Base-by-base conservation (phyloP, 495 filamentous ascomycete genomes). In the Talaromyces adpressus region DNA sequence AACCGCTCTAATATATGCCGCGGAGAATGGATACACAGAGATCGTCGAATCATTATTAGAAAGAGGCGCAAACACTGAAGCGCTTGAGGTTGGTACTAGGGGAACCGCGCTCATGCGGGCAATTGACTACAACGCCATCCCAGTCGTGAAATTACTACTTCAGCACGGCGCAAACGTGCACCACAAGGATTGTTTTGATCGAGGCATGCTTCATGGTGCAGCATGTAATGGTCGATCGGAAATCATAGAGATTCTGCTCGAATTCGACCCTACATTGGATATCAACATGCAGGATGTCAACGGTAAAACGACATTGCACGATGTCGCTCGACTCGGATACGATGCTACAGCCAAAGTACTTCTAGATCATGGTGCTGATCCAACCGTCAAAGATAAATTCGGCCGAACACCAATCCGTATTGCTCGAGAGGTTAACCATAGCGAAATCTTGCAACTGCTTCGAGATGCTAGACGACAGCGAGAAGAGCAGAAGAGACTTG, bases 291-390 rank as follows among this genome's bases (percentile, higher is more conserved):
- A 51, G 20, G 60, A 62, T 49, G 25, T 27, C 23, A 30, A 49
- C 5, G 66, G 68, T 6, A 36, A 64, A 25, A 71, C 69, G 6
- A 29, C 65, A 16, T 57, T 71, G 2, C 41, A 30, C 30, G 65
- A 65, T 66, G 67, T 67, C 2, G 54, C 61, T 11, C 62, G 67
- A 29, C 63, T 53, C 14, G 64, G 63, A 27, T 59, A 69, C 22
- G 7, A 36, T 0, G 18, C 6, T 11, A 36, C 63, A 12, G 66
- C 69, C n/a, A 22, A 63, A n/a, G 57, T 34, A 9, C 59, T 71
- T 5, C 63, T 71, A 27, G 59, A 45, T 7, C 65, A 57, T 62
- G 63, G 65, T 53, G 67, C 69, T 2, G 57, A 69, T 63, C 67
- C 67, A 14, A 66, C 64, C 39, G 47, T 68, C 27, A 18, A 29